Base-by-base conservation (phyloP, 2,329 filamentous ascomycete genomes). In the Exophiala mesophila region DNA sequence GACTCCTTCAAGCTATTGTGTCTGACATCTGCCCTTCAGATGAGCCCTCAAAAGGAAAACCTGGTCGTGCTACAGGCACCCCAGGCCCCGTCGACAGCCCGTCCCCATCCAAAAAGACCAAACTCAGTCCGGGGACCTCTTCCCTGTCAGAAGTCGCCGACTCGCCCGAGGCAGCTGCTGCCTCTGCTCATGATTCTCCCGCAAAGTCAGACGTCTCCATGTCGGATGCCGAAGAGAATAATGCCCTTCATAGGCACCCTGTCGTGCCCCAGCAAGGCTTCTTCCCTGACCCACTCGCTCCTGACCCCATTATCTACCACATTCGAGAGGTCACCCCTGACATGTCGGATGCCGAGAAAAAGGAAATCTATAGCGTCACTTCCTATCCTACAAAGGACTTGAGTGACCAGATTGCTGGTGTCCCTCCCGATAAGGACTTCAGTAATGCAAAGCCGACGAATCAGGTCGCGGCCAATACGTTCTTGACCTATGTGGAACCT, bases 341-440 rank as follows among this genome's bases (percentile, higher is more conserved):
- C 51, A 94, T 95, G 83, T 74, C 80, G 2, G 80, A 88, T 44
- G 83, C 90, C n/a, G 83, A 94, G 57, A 86, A 83, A 63, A 88
- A 84, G 59, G 79, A 85, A 54, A 90, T 97, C 39, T 94, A 87
- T 63, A 88, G 87, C 5, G 92, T 98, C 12, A 81, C 85, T 3
- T 73, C 78, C 10, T 98, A 92, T 60, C 92, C 92, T 1, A 76
- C 75, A 39, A 83, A 78, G 51, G 86, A 96, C 58, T 73, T 98
- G 6, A 75, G 81, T 44, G 83, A 96, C 59, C 72, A 92, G 54
- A 94, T 94, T 51, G 85, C 90, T 8, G 92, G 92, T 35, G 82
- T 85, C 28, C 85, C 89, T 1, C 90, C 92, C 1, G 89, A 97
- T 63, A 88, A 87, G 62, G 92, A 98, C 67, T 97, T 96, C 59